Percentiles rank a stretch among this genome's conserved stretches.
Conservation (phyloP, 768 basidiomycete species). For the Lactifluus subvellereus region DNA sequence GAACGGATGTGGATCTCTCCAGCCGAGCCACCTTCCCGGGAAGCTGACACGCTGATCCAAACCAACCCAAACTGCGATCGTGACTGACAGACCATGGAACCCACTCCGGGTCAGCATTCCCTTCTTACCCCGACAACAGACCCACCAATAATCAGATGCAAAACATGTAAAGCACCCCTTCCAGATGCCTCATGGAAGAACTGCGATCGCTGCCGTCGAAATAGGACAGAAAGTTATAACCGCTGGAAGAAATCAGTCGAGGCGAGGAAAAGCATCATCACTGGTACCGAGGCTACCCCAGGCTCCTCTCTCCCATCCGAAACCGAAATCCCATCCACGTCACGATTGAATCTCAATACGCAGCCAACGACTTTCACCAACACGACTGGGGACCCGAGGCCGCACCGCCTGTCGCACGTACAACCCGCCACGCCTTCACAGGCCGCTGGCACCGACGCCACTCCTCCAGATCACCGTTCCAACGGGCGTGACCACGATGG, state of each 20-base stretch:
- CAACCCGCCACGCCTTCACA: neutral
- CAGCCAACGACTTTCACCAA: neutral
- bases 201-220: conserved; percentile 4
- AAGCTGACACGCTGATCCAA: neutral
- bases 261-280: neutral
- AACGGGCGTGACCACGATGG: neutral
- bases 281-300: neutral
- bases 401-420: neutral
- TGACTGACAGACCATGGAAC: neutral
- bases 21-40: neutral
- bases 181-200: conserved; percentile 1
- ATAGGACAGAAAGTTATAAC: neutral
- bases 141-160: neutral
- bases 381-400: neutral
- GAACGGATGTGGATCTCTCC: neutral
- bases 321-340: neutral
- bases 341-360: neutral
- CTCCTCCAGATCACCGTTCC: neutral
- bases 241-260: conserved; percentile 3
- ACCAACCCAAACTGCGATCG: neutral
- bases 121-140: neutral
- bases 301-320: neutral
- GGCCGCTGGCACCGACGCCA: neutral
- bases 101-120: neutral
- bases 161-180: neutral